phyloP scores from a whole-genome alignment of 345 rosid species.

The Reutealis trisperma region DNA sequence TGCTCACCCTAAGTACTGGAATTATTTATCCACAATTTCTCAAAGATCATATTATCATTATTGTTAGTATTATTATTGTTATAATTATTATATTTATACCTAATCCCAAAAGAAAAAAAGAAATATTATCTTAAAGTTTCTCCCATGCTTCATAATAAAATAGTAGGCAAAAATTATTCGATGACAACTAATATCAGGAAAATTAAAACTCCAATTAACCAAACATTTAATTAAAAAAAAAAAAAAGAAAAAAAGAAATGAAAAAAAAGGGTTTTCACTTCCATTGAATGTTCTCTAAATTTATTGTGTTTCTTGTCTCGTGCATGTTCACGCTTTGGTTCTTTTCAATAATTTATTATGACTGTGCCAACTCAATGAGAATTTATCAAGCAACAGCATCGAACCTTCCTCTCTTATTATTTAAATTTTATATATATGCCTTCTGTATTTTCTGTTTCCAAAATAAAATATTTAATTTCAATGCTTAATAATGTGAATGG shows the following conservation, averaged over 20 bases:
- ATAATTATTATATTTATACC: not conserved
- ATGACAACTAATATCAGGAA: not conserved
- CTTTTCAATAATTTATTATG: constrained; percentile 19
- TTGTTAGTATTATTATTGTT: too few species aligned
- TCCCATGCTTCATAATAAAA: not conserved
- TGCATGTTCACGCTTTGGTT: not conserved
- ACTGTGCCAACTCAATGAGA: constrained; percentile 23
- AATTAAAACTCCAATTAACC: not conserved
- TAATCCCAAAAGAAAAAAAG: not conserved
- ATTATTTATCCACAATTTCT: not conserved
- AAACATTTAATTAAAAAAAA: not conserved
- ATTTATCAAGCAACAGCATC: constrained; percentile 3
- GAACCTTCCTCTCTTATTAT: constrained; percentile 14
- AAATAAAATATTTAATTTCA: too few species aligned
- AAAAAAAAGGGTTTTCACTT: not conserved
- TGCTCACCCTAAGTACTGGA: not conserved
- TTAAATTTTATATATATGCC: not conserved
- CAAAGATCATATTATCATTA: not conserved
- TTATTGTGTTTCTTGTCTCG: constrained; percentile 4
- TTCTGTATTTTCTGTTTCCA: not conserved
- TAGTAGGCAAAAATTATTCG: not conserved
- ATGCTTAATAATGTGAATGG: too few species aligned
- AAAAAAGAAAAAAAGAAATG: too few species aligned
- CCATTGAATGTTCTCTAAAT: not conserved
- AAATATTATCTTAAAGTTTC: not conserved